Base-by-base conservation (phyloP, 1,284 basidiomycete genomes). In the Cutaneotrichosporon mucoides region DNA sequence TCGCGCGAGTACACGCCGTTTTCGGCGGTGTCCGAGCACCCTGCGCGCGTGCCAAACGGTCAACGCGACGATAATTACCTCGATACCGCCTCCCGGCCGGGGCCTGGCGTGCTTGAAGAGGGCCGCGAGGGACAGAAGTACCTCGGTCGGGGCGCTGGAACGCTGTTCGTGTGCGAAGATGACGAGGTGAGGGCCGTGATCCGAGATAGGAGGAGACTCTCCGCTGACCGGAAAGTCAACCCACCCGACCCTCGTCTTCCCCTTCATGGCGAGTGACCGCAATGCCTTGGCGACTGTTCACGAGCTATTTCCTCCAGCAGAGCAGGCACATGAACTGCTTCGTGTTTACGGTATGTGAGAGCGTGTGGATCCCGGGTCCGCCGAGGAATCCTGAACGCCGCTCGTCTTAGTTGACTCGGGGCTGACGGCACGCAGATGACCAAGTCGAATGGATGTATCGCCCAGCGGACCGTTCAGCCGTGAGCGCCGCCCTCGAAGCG, bases 401-500 rank as follows among this genome's bases (percentile, higher is more conserved):
- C 24, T 24, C 24, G 24, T 24, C 24, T 24, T 24, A 24, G 24
- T 24, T 24, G 24, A 24, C 24, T 24, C 24, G 24, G 3, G 38
- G 40, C 33, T 45, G 41, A 12, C n/a, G 45, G 33, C 40, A 44
- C 16, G 33, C 36, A 66, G 64, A 55, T 33, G 59, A 61, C 6
- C 54, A 61, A 13, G 65, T 63, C 16, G 63, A 63, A 41, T 68
- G 67, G 67, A 68, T 68, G 67, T 68, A 66, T 47, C 63, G 56
- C 3, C 65, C 67, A 3, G 48, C 55, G 11, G 62, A 63, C 11
- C 47, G 47, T 4, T 36, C 47, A 5, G 54, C 60, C 2, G 47
- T 61, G 11, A 54, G 53, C 2, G 36, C 53, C 3, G 59, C 61
- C 6, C 53, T 66, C 3, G 48, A 57, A 34, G 41, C 38, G 4